A percentile compares a stretch with the other conserved stretches of the same genome.
Conservation (phyloP, 2,329 filamentous ascomycete species). For the Passalora sequoiae region DNA sequence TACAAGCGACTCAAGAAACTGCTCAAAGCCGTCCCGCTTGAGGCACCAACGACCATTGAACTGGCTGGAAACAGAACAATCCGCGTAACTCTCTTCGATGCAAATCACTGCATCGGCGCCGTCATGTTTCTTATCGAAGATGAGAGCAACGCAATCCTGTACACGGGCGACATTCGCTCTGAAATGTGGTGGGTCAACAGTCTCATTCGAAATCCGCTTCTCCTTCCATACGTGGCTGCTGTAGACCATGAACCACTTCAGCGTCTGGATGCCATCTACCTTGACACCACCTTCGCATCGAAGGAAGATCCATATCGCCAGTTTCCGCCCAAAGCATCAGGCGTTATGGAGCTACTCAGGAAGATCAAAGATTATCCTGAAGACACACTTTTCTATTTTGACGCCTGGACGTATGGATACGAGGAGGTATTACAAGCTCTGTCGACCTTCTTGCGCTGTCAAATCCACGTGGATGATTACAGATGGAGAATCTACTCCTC, state of each 20-base stretch:
- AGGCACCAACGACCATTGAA: constrained; percentile 73
- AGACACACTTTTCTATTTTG: constrained; percentile 75
- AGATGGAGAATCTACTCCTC: constrained; percentile 68
- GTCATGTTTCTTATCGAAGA: constrained; percentile 91
- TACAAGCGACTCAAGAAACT: constrained; percentile 71
- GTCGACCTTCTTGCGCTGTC: constrained; percentile 61
- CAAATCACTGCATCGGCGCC: constrained; percentile 84
- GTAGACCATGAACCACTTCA: constrained; percentile 52
- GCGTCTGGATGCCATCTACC: constrained; percentile 72
- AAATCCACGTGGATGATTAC: constrained; percentile 80
- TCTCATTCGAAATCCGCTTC: constrained; percentile 62
- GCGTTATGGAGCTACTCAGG: constrained; percentile 65
- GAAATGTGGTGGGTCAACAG: constrained; percentile 82
- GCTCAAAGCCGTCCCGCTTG: constrained; percentile 73
- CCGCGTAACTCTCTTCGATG: constrained; percentile 78
- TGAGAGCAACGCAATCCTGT: constrained; percentile 66
- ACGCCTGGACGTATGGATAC: constrained; percentile 89
- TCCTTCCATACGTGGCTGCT: constrained; percentile 60
- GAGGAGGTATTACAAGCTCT: constrained; percentile 88
- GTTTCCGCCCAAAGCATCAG: constrained; percentile 66
- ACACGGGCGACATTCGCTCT: constrained; percentile 82
- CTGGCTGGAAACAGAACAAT: constrained; percentile 63
- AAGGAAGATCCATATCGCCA: constrained; percentile 45
- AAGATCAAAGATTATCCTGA: constrained; percentile 64
- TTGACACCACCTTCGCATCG: constrained; percentile 76